phyloP scores from a whole-genome alignment of 495 filamentous ascomycete species.

The Annulohypoxylon stygium region DNA sequence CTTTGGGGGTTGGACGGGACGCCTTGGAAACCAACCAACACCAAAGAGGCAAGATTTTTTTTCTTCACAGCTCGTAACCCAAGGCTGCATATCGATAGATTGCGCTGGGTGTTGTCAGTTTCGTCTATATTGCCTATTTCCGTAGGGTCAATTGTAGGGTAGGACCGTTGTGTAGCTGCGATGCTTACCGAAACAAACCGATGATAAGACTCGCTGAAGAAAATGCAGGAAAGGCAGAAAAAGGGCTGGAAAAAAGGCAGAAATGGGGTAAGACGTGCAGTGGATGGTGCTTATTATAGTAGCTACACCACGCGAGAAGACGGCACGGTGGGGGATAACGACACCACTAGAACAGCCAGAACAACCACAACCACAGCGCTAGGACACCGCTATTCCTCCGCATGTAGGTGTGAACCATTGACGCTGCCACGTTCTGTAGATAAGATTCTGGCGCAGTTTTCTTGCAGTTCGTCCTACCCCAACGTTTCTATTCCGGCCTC shows the following conservation, averaged over 20 bases:
- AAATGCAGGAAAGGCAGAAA: background rate
- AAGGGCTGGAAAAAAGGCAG: background rate
- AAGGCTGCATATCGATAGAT: constrained; percentile 34
- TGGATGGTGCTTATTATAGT: constrained; percentile 35
- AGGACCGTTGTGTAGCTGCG: background rate
- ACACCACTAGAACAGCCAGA: no score
- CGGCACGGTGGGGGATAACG: background rate
- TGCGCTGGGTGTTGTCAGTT: constrained; percentile 14
- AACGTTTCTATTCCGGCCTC: constrained; percentile 12
- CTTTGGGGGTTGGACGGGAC: constrained; percentile 13
- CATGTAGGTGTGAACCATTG: constrained; percentile 19
- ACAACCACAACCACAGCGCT: no score
- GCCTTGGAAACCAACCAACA: constrained; percentile 15
- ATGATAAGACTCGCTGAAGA: constrained; percentile 17
- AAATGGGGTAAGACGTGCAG: background rate
- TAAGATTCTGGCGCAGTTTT: constrained; percentile 23
- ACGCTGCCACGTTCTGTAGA: constrained; percentile 15
- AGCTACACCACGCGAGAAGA: constrained; percentile 11
- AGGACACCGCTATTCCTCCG: constrained; percentile 36
- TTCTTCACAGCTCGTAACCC: constrained; percentile 33
- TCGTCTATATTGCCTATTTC: constrained; percentile 33
- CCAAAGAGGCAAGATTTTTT: background rate
- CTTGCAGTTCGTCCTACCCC: background rate
- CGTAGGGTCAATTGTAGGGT: constrained; percentile 23
- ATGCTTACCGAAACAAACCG: constrained; percentile 29